These are phyloP conservation scores for Berkeleyomyces rouxiae DNA, from an alignment of 2,329 filamentous ascomycete species.

Conservation along the genomic window DNA sequence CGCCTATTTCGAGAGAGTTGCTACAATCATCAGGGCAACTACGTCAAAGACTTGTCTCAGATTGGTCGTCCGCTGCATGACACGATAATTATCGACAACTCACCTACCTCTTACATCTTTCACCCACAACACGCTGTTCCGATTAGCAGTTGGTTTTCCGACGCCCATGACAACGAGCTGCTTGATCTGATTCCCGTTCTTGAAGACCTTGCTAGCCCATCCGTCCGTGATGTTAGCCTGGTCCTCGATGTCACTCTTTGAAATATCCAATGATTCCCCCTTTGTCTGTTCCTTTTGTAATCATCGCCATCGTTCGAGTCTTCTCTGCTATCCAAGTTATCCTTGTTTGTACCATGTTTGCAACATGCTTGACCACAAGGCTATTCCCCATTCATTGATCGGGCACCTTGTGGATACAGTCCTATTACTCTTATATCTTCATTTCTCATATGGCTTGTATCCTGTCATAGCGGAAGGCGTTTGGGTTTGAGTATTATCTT, in stretches of 20 bases:
- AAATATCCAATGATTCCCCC: conserved; percentile 20
- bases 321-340: conserved; percentile 17
- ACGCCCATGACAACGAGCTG: conserved; percentile 97
- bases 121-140: conserved; percentile 97
- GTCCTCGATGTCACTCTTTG: conserved; percentile 80
- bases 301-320: conserved; percentile 13
- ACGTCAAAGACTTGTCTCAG: conserved; percentile 97
- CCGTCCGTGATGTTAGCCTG: conserved; percentile 90
- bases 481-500: conserved; percentile 32
- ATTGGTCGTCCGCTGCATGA: conserved; percentile 89
- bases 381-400: not conserved
- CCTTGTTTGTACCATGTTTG: conserved; percentile 16
- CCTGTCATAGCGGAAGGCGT: conserved; percentile 39
- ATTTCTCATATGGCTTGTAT: conserved; percentile 14
- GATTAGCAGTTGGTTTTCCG: conserved; percentile 99
- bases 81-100: conserved; percentile 99
- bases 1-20: conserved; percentile 94
- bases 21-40: conserved; percentile 98
- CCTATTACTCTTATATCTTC: conserved; percentile 7
- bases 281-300: conserved; percentile 19
- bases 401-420: not conserved
- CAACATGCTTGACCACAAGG: conserved; percentile 9
- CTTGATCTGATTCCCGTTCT: conserved; percentile 95
- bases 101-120: conserved; percentile 97
- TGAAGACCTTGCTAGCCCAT: conserved; percentile 77